phyloP scores from a whole-genome alignment of 2,329 filamentous ascomycete species.

The Penicillium decumbens region DNA sequence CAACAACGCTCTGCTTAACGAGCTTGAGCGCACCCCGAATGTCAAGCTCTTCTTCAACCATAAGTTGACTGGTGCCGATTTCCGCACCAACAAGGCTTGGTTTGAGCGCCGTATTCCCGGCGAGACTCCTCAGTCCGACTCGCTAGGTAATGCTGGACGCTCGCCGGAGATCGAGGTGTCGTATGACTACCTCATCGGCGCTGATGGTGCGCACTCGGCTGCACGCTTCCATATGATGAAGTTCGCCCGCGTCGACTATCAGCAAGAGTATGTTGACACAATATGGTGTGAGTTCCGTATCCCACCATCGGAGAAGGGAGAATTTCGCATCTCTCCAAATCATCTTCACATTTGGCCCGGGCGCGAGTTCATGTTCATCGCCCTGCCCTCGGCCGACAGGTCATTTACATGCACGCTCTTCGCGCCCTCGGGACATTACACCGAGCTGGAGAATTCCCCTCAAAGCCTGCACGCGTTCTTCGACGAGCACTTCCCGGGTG shows the following conservation, averaged over 20 bases:
- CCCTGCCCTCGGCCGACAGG: slow-evolving; percentile 81
- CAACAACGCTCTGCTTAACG: slow-evolving; percentile 78
- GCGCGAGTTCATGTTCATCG: slow-evolving; percentile 95
- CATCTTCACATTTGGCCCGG: slow-evolving; percentile 98
- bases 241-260: slow-evolving; percentile 80
- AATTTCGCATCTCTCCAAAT: slow-evolving; percentile 80
- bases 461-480: slow-evolving; percentile 78
- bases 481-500: slow-evolving; percentile 77
- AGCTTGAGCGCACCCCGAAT: slow-evolving; percentile 77
- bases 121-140: slow-evolving; percentile 28
- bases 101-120: slow-evolving; percentile 59
- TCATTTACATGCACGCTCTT: slow-evolving; percentile 96
- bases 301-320: slow-evolving; percentile 48
- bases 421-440: slow-evolving; percentile 67
- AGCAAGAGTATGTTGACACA: slow-evolving; percentile 92
- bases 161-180: slow-evolving; percentile 69
- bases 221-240: slow-evolving; percentile 96
- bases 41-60: slow-evolving; percentile 91
- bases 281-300: slow-evolving; percentile 97
- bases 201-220: slow-evolving; percentile 90
- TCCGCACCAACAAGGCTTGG: slow-evolving; percentile 74
- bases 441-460: slow-evolving; percentile 60
- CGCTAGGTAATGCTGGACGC: slow-evolving; percentile 40
- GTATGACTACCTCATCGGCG: slow-evolving; percentile 93
- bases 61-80: slow-evolving; percentile 87